These are phyloP conservation scores for Quercus tomentella DNA, from an alignment of 331 rosid genomes.

Conservation along the genomic window DNA sequence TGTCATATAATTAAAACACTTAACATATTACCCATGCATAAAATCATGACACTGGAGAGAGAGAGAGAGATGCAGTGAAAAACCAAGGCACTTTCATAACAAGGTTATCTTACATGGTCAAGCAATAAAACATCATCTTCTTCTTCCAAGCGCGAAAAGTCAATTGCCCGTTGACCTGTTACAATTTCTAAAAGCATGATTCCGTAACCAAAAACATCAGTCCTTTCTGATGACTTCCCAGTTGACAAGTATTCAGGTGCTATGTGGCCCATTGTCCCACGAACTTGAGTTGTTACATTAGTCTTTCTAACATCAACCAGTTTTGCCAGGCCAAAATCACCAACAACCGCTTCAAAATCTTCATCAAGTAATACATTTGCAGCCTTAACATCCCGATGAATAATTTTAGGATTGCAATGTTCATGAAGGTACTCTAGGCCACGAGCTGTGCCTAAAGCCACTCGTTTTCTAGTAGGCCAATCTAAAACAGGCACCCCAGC, in stretches of 20 bases:
- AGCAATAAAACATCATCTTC: constrained; percentile 88
- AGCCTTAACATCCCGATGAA: constrained; percentile 97
- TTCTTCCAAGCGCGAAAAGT: constrained; percentile 89
- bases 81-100: neutral
- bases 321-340: constrained; percentile 95
- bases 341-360: constrained; percentile 94
- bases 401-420: constrained; percentile 97
- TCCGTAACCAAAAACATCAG: constrained; percentile 94
- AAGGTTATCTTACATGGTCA: constrained; percentile 68
- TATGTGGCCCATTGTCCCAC: constrained; percentile 97
- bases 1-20: neutral
- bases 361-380: constrained; percentile 90
- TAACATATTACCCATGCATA: neutral
- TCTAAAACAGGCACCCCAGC: constrained; percentile 66
- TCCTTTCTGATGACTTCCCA: constrained; percentile 90
- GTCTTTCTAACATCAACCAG: constrained; percentile 87
- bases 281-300: constrained; percentile 90
- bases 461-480: constrained; percentile 82
- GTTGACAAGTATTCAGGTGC: constrained; percentile 96
- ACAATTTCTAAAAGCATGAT: constrained; percentile 89
- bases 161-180: constrained; percentile 91
- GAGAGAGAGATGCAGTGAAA: neutral
- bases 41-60: neutral
- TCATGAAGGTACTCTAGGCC: constrained; percentile 93
- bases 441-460: constrained; percentile 91